Base-by-base conservation (phyloP, 1,284 basidiomycete genomes). In the Coriolopsis trogii region DNA sequence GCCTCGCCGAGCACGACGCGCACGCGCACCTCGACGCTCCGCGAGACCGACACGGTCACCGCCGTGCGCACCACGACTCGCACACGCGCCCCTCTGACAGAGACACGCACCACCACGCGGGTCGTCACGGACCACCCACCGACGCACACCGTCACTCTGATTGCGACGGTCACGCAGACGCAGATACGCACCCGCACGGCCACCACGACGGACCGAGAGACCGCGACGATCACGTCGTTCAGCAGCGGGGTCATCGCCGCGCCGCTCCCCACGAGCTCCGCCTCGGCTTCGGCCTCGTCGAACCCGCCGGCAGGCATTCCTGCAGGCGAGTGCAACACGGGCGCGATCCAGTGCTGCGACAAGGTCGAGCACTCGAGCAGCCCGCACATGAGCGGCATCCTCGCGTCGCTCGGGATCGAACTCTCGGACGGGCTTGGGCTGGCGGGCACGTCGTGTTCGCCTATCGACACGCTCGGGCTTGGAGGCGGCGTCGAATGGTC, bases 301-400 rank as follows among this genome's bases (percentile, higher is more conserved):
- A 30, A 15, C 18, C 26, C 5, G 50, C 36, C 1, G n/a, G n/a
- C n/a, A n/a, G n/a, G n/a, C n/a, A n/a, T n/a, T n/a, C 34, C 40
- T 9, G 42, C 46, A 7, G 56, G 56, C 6, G 25, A 55, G 53
- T 58, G 56, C 44, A 53, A 51, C 50, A 58, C 56, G 6, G 53
- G 56, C 33, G 24, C 46, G 21, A 48, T 55, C 15, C 53, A 58
- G 47, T 58, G 56, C 45, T 58, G 56, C 41, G 48, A 58, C 53
- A 26, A 46, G 28, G 37, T 55, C 25, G 25, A 37, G 29, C 44
- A 55, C 31, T 38, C 56, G 28, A 41, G 38, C 18, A 55, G 50
- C n/a, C 9, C 34, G 20, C 39, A 53, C 16, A 55, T 55, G 53
- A 52, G 47, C 38, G 25, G 48, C 39, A 51, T 59, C 39, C 37